These are phyloP conservation scores for Apiospora rasikravindrae DNA, from an alignment of 2,329 filamentous ascomycete genomes.

Conservation along the genomic window DNA sequence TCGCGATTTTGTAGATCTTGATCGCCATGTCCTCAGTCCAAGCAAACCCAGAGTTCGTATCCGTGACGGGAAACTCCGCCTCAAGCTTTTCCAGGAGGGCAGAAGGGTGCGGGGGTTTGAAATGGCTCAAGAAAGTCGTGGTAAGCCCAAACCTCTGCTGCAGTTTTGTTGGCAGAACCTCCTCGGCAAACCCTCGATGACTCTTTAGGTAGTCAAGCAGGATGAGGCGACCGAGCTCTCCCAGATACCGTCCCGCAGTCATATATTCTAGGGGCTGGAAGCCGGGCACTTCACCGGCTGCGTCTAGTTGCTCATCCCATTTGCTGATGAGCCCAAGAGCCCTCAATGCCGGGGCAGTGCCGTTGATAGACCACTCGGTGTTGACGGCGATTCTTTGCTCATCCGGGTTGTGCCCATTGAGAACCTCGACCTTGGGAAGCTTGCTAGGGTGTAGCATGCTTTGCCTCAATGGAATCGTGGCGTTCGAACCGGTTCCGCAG, in stretches of 20 bases:
- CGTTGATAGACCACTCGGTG: constrained; percentile 84
- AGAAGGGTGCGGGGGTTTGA: constrained; percentile 58
- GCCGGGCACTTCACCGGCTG: constrained; percentile 70
- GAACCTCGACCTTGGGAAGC: constrained; percentile 53
- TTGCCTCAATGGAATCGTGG: constrained; percentile 74
- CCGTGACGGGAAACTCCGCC: constrained; percentile 58
- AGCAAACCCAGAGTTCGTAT: constrained; percentile 52
- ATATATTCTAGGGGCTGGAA: constrained; percentile 88
- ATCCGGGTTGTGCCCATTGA: constrained; percentile 50
- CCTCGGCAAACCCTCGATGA: constrained; percentile 41
- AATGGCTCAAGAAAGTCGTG: constrained; percentile 75
- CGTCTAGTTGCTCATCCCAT: constrained; percentile 74
- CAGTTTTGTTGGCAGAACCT: constrained; percentile 60
- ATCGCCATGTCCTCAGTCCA: constrained; percentile 69
- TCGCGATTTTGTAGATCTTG: constrained; percentile 69
- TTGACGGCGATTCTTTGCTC: constrained; percentile 77
- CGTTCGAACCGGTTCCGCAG: constrained; percentile 81
- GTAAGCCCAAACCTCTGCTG: constrained; percentile 66
- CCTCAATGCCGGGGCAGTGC: constrained; percentile 70
- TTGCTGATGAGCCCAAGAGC: constrained; percentile 67
- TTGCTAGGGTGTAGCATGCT: constrained; percentile 69
- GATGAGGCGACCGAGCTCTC: constrained; percentile 75
- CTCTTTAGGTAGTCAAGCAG: constrained; percentile 67
- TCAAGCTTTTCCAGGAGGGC: constrained; percentile 54
- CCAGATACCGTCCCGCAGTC: constrained; percentile 79